Base-by-base conservation (phyloP, 106 monocot species). In the Agapanthus africanus region DNA sequence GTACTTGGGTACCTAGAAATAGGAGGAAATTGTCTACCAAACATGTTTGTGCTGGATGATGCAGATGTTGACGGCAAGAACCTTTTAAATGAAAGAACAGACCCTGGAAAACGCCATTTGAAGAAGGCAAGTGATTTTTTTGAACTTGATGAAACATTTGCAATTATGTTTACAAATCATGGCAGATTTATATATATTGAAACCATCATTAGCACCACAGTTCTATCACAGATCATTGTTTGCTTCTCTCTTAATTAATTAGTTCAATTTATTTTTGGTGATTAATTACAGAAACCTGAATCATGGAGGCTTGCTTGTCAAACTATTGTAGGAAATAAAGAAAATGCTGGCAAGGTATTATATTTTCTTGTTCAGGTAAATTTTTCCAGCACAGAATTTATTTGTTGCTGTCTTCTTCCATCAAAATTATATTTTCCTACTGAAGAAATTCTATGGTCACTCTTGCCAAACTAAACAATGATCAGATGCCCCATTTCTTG, bases 301-400 rank as follows among this genome's bases (percentile, higher is more conserved):
- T 84, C 91, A 40, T 95, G 95, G 91, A 88, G 95, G 71, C 91
- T 95, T 54, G 88, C 95, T 40, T 91, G 95, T 73, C 95, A 95
- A 73, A 95, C 88, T 21, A 88, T 95, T 59, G 88, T 95, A 4
- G 95, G 95, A 41, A 86, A 91, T 59, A 88, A 91, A 69, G 88
- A 88, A 65, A 95, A 91, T 69, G 68, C 83, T 37, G 95, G 95
- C 54, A 91, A 91, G 91, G 95, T 88, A 80, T 19, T 10, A 11
- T 39, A 34, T 4, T 15, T 59, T 33, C 25, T 52, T 52, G n/a
- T 52, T 11, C 25, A 5, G 7, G 52, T 22, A 2, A 1, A 22
- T 52, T 11, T 52, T 52, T 2, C 52, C 6, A 52, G 10, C 16
- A 16, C 16, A 14, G 13, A 14, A 14, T 44, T 14, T 44, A 14